Base-by-base conservation (phyloP, 768 basidiomycete species). In the Sistotremastrum suecicum region DNA sequence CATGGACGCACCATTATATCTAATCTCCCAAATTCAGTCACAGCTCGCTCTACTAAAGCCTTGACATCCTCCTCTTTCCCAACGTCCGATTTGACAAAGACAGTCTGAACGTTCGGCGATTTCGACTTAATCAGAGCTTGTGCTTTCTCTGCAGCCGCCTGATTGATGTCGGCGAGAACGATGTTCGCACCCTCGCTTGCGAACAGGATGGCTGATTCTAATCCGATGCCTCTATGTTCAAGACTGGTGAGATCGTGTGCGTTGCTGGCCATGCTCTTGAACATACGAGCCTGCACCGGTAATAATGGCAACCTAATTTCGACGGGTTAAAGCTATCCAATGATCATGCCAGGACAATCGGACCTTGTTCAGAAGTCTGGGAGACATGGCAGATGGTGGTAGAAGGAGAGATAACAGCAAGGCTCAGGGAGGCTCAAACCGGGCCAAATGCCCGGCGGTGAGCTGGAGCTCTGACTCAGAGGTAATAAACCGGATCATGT, bases 161-260 rank as follows among this genome's bases (percentile, higher is more conserved):
- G 52, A 62, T 91, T 95, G 60, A 98, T 77, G 60, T 99, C 95
- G 34, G 80, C 84, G 39, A 92, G 75, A 39, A 97, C 59, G 49
- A 98, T 78, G 55, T 81, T 76, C n/a, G 90, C 90, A 29, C 94
- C 92, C 61, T 99, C 95, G 50, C 76, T 74, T 2, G 94, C 94
- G 60, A 99, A 99, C 40, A 97, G 74, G 49, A 97, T 71, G n/a
- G 90, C 80, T 0, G 91, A 84, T 66, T 99, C 91, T 41, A 98
- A 75, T 30, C 95, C 95, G 61, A 99, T 95, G 1, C 95, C 95
- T 46, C 92, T 97, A 62, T 38, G 12, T 31, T 44, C 39, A 3
- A 47, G 37, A 47, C 51, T 53, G 44, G 44, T 52, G 50, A 49
- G 9, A 35, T n/a, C 37, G 34, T 28, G 20, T 45, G 37, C 46